Evolutionary conservation across 371 early-diverging fungal species (phyloP).

Genomic region (Circinella minor): DNA sequence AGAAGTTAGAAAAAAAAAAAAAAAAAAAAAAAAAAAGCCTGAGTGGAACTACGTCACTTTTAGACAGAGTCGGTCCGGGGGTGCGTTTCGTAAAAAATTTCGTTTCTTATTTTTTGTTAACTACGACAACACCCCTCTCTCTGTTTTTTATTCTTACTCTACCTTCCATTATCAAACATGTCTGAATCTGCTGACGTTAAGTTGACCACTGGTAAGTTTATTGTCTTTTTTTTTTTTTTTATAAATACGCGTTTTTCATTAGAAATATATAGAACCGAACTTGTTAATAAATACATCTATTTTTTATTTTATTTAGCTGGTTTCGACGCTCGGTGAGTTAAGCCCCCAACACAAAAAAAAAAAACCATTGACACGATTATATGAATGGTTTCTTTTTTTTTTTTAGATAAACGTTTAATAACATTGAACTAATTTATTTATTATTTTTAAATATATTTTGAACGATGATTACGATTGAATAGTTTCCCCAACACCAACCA

Average conservation of each 20-base stretch:
- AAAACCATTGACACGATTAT: too few relatives aligned
- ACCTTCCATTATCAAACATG: constrained; percentile 16
- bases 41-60: constrained; percentile 2
- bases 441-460: too few relatives aligned
- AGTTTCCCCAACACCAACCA: constrained; percentile 97
- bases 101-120: not conserved
- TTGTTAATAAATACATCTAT: too few relatives aligned
- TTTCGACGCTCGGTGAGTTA: constrained; percentile 28
- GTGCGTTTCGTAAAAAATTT: constrained; percentile 2
- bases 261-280: too few relatives aligned
- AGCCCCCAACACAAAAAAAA: too few relatives aligned
- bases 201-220: constrained; percentile 25
- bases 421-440: not conserved
- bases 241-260: too few relatives aligned
- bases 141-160: not conserved
- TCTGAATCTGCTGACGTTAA: constrained; percentile 25
- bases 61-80: not conserved
- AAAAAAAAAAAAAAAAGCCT: not conserved
- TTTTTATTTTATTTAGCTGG: constrained; percentile 17
- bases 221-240: too few relatives aligned
- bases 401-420: constrained; percentile 9
- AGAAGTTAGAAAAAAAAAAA: not conserved
- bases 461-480: not conserved
- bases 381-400: too few relatives aligned
- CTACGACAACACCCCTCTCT: constrained; percentile 8